Percentiles rank a stretch among this genome's conserved stretches.
These are phyloP conservation scores for Aspergillus leporis DNA, from an alignment of 495 filamentous ascomycete species.

Conservation along the genomic window DNA sequence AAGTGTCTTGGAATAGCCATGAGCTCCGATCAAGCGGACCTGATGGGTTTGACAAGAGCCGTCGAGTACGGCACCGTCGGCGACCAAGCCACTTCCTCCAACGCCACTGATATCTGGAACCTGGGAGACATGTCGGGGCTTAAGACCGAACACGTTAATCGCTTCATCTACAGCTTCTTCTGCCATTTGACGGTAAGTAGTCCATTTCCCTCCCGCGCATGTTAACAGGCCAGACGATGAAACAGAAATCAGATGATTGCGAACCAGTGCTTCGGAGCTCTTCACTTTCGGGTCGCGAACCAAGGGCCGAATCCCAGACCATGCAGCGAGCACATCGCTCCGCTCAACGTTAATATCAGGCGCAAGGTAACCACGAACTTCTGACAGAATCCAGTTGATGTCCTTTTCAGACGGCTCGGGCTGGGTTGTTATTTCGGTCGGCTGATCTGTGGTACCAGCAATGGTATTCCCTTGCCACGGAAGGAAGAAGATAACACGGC, in stretches of 20 bases:
- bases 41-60: slow-evolving; percentile 89
- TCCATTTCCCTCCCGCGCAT: slow-evolving; percentile 98
- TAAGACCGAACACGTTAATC: slow-evolving; percentile 73
- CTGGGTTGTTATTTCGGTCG: slow-evolving; percentile 76
- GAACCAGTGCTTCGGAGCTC: slow-evolving; percentile 92
- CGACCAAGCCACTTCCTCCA: slow-evolving; percentile 57
- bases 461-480: slow-evolving; percentile 99
- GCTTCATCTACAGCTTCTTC: slow-evolving; percentile 96
- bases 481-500: slow-evolving; percentile 97
- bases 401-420: slow-evolving; percentile 89
- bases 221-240: slow-evolving; percentile 87
- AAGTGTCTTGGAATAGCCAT: slow-evolving; percentile 91
- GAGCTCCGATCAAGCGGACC: slow-evolving; percentile 86
- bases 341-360: slow-evolving; percentile 93
- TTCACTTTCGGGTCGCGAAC: slow-evolving; percentile 93
- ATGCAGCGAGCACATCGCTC: slow-evolving; percentile 92
- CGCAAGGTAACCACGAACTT: slow-evolving; percentile 85
- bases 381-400: slow-evolving; percentile 94
- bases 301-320: slow-evolving; percentile 91
- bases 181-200: slow-evolving; percentile 98
- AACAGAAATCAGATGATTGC: slow-evolving; percentile 89
- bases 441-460: slow-evolving; percentile 92
- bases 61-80: slow-evolving; percentile 75
- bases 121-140: slow-evolving; percentile 54
- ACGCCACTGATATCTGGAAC: slow-evolving; percentile 78